Base-by-base conservation (phyloP, 805 yeast species). In the Candida piceae region DNA sequence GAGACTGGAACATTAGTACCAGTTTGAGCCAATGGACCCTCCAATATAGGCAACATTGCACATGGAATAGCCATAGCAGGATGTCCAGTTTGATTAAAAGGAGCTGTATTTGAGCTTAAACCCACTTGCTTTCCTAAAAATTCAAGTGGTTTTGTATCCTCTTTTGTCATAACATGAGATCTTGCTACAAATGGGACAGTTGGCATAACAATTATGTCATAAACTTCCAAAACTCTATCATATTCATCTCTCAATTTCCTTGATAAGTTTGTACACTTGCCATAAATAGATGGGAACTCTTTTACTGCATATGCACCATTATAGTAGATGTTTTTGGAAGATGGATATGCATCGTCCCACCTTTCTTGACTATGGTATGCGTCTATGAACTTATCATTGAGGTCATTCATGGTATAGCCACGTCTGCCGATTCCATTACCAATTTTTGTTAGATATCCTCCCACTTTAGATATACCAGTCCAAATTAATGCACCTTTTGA, bases 41-140 rank as follows among this genome's bases (percentile, higher is more conserved):
- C 66, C 11, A 37, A 16, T 2, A 52, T 35, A 8, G 59, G 56
- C 32, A 63, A 46, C 43, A 53, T 45, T 1, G 65, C 64, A 31
- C 56, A 45, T 4, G 68, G 67, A 16, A 63, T 36, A 21, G 56
- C 55, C 40, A 63, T 36, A 2, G 66, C 65, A 10, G 68, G 68
- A 38, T 62, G 65, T 8, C 68, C 68, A 16, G 62, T 54, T 29
- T 50, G 51, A 40, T 63, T 51, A 42, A 63, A 63, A n/a, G 58
- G 57, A 18, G 56, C 54, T 1, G 66, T 59, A 43, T 63, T 63
- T 13, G 56, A 50, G 29, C 57, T 58, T 16, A 63, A 37, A 8
- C 67, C 66, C 13, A 51, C 44, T 24, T 39, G 44, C 18, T 40
- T 53, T 10, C 48, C 50, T 16, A 58, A 39, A 26, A 44, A 23